Evolutionary conservation across 2,329 filamentous ascomycete species (phyloP).

Genomic region (Pseudogymnoascus sp.): DNA sequence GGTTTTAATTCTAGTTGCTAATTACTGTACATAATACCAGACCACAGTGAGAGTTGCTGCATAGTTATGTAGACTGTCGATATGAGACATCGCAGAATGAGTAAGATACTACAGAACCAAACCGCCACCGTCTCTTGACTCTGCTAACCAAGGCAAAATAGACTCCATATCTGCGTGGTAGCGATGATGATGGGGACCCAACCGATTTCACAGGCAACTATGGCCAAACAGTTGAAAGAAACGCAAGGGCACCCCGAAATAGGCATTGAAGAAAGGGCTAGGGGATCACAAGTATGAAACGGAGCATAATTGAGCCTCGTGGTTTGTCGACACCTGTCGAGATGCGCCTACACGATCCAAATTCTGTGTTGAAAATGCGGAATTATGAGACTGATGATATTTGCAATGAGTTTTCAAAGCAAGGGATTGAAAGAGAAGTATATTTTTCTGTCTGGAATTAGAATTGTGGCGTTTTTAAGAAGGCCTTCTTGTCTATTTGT

Average conservation of each 20-base stretch:
- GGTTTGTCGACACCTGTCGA: neutral
- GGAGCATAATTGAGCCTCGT: neutral
- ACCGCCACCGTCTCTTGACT: neutral
- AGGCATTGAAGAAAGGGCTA: neutral
- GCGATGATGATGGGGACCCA: neutral
- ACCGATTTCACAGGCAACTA: neutral
- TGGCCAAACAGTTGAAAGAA: neutral
- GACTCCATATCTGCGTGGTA: neutral
- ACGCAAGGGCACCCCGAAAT: neutral
- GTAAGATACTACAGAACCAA: neutral
- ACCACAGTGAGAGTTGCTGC: neutral
- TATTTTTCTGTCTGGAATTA: neutral
- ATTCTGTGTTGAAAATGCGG: neutral
- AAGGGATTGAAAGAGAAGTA: neutral
- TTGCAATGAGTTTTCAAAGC: neutral
- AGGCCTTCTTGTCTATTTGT: neutral
- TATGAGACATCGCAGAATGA: neutral
- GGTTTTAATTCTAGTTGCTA: neutral
- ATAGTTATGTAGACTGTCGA: neutral
- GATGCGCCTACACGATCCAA: neutral
- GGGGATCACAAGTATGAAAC: neutral
- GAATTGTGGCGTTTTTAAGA: neutral
- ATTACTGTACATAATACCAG: neutral
- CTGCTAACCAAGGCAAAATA: neutral
- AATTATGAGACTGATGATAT: neutral